These are phyloP conservation scores for Abrus pulchellus DNA, from an alignment of 306 rosid genomes.

Conservation along the genomic window DNA sequence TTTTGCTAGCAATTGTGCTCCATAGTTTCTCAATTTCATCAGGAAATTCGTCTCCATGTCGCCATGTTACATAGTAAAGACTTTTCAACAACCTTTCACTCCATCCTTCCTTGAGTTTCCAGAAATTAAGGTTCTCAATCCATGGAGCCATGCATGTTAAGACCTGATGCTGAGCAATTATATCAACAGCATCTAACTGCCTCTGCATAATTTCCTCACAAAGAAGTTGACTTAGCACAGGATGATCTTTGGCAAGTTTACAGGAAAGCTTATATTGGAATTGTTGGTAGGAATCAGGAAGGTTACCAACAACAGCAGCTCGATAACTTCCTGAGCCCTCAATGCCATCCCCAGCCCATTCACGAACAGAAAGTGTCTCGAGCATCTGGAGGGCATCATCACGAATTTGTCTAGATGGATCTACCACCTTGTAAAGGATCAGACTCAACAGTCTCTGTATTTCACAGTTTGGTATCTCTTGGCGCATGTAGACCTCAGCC, in stretches of 20 bases:
- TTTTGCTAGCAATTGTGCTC: conserved; percentile 99
- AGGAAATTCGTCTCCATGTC: conserved; percentile 98
- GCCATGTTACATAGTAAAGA: conserved; percentile 96
- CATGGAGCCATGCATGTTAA: conserved; percentile 99
- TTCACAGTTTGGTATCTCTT: conserved; percentile 99
- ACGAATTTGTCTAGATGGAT: conserved; percentile 98
- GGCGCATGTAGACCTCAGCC: conserved; percentile 99
- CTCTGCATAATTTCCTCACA: conserved; percentile 99
- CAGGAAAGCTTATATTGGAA: conserved; percentile 99
- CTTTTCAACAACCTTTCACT: conserved; percentile 94
- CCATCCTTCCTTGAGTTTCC: conserved; percentile 99
- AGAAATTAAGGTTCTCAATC: conserved; percentile 98
- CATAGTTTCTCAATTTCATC: conserved; percentile 99
- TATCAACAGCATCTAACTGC: conserved; percentile 99
- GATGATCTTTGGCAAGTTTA: conserved; percentile 99
- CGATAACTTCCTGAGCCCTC: conserved; percentile 97
- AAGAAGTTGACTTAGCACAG: conserved; percentile 96
- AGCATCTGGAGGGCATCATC: conserved; percentile 99
- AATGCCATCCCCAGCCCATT: conserved; percentile 98
- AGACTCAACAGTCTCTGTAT: conserved; percentile 94
- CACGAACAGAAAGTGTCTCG: conserved; percentile 97
- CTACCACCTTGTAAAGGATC: conserved; percentile 99
- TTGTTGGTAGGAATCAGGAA: conserved; percentile 99
- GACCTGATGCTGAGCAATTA: conserved; percentile 99
- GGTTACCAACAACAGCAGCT: conserved; percentile 99